Evolutionary conservation across 2,329 filamentous ascomycete species (phyloP).

Genomic region (Clarireedia homoeocarpa): DNA sequence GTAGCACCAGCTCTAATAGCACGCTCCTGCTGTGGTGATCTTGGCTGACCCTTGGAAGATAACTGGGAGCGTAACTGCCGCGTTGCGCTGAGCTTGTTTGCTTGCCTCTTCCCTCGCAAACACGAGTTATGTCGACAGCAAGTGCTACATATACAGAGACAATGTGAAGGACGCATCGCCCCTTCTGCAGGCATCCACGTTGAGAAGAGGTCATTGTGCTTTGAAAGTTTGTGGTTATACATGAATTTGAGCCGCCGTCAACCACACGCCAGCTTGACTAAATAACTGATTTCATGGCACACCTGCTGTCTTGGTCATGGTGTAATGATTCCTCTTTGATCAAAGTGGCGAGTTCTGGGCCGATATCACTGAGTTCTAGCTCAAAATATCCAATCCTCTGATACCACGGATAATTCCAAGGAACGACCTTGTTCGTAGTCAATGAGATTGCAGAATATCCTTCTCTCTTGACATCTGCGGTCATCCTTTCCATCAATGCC

Average conservation of each 20-base stretch:
- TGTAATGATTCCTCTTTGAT: neutral
- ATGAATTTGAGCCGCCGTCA: neutral
- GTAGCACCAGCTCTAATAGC: slow-evolving; percentile 9
- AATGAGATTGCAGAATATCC: slow-evolving; percentile 23
- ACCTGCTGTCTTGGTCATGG: neutral
- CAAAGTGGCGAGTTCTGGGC: neutral
- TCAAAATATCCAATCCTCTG: slow-evolving; percentile 23
- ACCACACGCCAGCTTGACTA: neutral
- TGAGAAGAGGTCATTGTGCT: neutral
- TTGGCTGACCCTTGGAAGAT: slow-evolving; percentile 3
- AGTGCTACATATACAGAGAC: neutral
- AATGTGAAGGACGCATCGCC: neutral
- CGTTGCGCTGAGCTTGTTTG: neutral
- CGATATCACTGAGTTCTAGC: slow-evolving; percentile 16
- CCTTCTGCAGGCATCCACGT: neutral
- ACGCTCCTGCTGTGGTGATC: slow-evolving; percentile 1
- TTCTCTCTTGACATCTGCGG: slow-evolving; percentile 21
- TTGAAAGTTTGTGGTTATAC: neutral
- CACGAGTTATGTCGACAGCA: neutral
- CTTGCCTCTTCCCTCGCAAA: neutral
- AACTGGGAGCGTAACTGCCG: neutral
- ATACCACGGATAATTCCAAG: slow-evolving; percentile 28
- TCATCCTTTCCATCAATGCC: slow-evolving; percentile 24
- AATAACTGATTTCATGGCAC: slow-evolving; percentile 6
- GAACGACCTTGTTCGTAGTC: slow-evolving; percentile 24